Evolutionary conservation across 225 moss, liverwort and hornwort genomes (phyloP), one percentile per base, ranked within the genome.

Genomic region (Physcomitrellopsis africana): DNA sequence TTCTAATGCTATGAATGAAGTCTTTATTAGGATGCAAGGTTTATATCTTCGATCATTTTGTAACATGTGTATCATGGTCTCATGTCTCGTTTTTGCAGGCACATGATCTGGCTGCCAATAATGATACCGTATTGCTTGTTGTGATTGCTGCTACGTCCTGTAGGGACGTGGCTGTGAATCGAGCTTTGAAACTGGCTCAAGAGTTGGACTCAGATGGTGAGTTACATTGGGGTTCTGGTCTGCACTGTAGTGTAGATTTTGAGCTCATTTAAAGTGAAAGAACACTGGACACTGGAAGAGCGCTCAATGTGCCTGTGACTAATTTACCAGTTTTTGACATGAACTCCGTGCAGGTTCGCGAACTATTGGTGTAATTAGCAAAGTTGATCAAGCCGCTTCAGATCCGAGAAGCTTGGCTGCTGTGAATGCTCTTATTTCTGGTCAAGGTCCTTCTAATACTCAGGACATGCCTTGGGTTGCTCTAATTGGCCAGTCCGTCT

Each of bases 341-440:
- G 5, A 22, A 48, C 11, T 29, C 22, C 10, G 67, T 76, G 65
- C 91, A 95, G 94, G 94, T 46, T 70, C 89, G 60, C 89, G 94
- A 85, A 95, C 92, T 37, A 86, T 95, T 74, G 94, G 94, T 61
- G 92, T 95, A 51, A 91, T 95, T 56, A 95, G 94, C 68, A 95
- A 95, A 89, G 94, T 95, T 54, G 94, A 95, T 54, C 94, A 95
- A 83, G 94, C 94, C 64, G 90, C 91, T 67, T 91, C 94, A 49
- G 94, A 95, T 72, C 89, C 80, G 63, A 81, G 91, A 79, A 95
- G 91, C 73, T 84, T 92, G 84, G 92, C 92, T 74, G 94, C 94
- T 32, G 94, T 95, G 7, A 93, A 95, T 91, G 94, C 92, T 53
- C 91, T 95, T 27, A 85, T 95, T 67, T 84, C 87, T 69, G 94